phyloP scores from a whole-genome alignment of 208 protist species.

The Leishmania guyanensis region DNA sequence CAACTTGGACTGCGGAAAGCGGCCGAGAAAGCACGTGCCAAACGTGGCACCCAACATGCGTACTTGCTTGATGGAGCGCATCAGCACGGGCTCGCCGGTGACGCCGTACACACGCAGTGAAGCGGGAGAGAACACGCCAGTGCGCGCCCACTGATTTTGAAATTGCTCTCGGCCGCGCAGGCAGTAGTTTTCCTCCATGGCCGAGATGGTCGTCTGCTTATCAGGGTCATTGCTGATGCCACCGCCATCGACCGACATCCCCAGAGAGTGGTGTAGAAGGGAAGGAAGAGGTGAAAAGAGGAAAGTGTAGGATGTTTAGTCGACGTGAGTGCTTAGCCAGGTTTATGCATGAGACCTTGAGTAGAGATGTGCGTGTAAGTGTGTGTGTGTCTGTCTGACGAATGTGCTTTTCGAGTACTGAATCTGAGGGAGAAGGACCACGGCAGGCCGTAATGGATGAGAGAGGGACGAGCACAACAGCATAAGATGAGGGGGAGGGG shows the following conservation, averaged over 20 bases:
- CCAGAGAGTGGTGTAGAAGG: not conserved
- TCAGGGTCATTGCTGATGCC: constrained; percentile 3
- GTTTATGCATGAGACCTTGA: not conserved
- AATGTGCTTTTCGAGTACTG: not conserved
- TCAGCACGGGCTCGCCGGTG: constrained; percentile 32
- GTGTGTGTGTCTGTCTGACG: not conserved
- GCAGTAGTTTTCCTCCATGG: constrained; percentile 57
- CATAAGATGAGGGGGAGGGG: not conserved
- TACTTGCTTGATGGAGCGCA: constrained; percentile 39
- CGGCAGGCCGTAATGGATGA: not conserved
- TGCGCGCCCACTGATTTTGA: constrained; percentile 36
- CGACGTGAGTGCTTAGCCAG: not conserved
- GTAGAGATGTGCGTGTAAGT: not conserved
- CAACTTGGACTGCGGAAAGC: not conserved
- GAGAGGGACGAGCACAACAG: constrained; percentile 3
- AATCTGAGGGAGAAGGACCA: not conserved
- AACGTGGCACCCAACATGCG: constrained; percentile 43
- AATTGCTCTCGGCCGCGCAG: constrained; percentile 37
- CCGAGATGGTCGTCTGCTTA: constrained; percentile 6
- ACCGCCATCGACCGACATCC: constrained; percentile 26
- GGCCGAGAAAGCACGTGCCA: constrained; percentile 36
- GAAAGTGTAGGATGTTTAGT: not conserved
- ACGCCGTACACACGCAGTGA: constrained; percentile 60
- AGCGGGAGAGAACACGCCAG: constrained; percentile 35
- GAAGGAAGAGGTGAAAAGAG: not conserved